Conservation (phyloP, 1,284 basidiomycete species). For the Leccinum pachyderme region DNA sequence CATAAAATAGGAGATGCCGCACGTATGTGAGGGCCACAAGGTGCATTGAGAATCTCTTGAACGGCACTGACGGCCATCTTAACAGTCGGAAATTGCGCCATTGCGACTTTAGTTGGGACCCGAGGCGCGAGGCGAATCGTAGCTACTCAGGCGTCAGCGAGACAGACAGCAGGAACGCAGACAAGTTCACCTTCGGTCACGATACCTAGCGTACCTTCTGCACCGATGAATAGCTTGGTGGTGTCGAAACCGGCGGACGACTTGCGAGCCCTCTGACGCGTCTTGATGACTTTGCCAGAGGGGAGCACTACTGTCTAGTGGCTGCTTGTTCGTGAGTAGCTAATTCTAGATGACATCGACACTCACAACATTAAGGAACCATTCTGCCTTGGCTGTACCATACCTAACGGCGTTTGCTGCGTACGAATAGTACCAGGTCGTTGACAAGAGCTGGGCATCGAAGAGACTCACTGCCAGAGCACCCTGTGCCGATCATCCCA, state of each 20-base stretch:
- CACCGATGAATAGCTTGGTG: conserved; percentile 80
- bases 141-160: conserved; percentile 38
- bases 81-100: conserved; percentile 68
- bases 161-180: neutral
- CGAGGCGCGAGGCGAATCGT: conserved; percentile 79
- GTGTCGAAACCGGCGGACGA: conserved; percentile 77
- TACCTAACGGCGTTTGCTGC: conserved; percentile 80
- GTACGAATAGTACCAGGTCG: neutral
- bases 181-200: conserved; percentile 63
- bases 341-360: neutral
- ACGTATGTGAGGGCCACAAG: conserved; percentile 60
- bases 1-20: conserved; percentile 25
- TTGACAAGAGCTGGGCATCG: neutral
- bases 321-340: neutral
- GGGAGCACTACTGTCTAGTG: conserved; percentile 73
- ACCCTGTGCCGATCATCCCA: conserved; percentile 57
- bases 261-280: conserved; percentile 68
- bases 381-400: conserved; percentile 73
- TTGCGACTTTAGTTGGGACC: conserved; percentile 71
- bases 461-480: conserved; percentile 51
- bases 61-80: conserved; percentile 71
- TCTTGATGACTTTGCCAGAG: conserved; percentile 79
- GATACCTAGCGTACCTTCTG: conserved; percentile 80
- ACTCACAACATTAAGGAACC: conserved; percentile 65
- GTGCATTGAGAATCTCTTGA: conserved; percentile 72